A percentile compares a stretch with the other conserved stretches of the same genome.
Conservation (phyloP, 2,329 filamentous ascomycete genomes). For the Trichoderma breve region DNA sequence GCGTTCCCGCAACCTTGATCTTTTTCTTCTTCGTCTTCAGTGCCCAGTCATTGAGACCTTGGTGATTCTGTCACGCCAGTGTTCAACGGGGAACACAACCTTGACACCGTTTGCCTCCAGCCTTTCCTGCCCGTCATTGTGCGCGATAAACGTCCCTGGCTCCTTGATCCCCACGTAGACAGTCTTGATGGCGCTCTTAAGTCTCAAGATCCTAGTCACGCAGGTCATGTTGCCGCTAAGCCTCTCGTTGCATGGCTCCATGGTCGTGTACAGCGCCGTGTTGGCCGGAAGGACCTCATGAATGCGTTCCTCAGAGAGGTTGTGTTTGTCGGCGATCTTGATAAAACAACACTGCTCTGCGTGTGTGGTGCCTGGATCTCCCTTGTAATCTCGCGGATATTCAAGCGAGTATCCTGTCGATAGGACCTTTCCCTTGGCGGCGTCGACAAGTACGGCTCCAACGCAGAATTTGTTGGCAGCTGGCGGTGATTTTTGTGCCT, state of each 20-base stretch:
- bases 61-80: constrained; percentile 51
- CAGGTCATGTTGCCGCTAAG: constrained; percentile 41
- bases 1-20: neutral
- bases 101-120: constrained; percentile 28
- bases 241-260: constrained; percentile 45
- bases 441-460: constrained; percentile 41
- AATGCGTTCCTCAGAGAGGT: constrained; percentile 37
- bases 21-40: neutral
- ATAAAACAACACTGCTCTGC: constrained; percentile 46
- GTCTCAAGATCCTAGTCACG: constrained; percentile 35
- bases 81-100: constrained; percentile 43
- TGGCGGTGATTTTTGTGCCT: constrained; percentile 39
- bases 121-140: constrained; percentile 32
- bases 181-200: constrained; percentile 33
- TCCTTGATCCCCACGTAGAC: constrained; percentile 42
- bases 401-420: constrained; percentile 45
- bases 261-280: constrained; percentile 44
- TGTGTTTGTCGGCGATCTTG: constrained; percentile 40
- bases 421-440: constrained; percentile 36
- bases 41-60: constrained; percentile 21
- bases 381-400: constrained; percentile 36
- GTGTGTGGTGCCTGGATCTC: constrained; percentile 40
- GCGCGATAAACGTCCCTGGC: constrained; percentile 37
- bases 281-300: constrained; percentile 38
- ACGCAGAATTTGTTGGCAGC: constrained; percentile 41